Evolutionary conservation across 1,139 yeast species (phyloP).

Genomic region (Wickerhamomyces sp.): DNA sequence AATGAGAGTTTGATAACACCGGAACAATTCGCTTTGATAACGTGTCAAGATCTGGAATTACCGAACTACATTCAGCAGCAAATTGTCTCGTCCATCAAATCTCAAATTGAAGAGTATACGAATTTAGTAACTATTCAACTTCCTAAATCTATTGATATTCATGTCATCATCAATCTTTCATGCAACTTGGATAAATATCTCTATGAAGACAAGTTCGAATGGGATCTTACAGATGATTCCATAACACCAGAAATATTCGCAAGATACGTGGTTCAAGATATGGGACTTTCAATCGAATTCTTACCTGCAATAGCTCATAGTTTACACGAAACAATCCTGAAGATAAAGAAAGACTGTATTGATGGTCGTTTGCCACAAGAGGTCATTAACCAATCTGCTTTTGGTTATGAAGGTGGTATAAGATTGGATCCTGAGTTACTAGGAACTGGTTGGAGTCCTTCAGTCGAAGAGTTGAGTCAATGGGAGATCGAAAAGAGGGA

Average conservation of each 20-base stretch:
- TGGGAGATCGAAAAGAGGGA: slow-evolving; percentile 95
- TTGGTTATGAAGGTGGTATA: slow-evolving; percentile 59
- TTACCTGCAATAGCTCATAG: slow-evolving; percentile 88
- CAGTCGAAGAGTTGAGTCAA: slow-evolving; percentile 77
- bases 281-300: slow-evolving; percentile 83
- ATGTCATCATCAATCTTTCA: slow-evolving; percentile 75
- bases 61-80: slow-evolving; percentile 60
- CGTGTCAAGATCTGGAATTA: slow-evolving; percentile 80
- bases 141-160: slow-evolving; percentile 61
- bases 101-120: slow-evolving; percentile 76
- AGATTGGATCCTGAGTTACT: slow-evolving; percentile 54
- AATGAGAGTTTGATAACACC: slow-evolving; percentile 79
- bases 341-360: slow-evolving; percentile 77
- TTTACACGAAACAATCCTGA: slow-evolving; percentile 71
- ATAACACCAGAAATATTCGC: slow-evolving; percentile 86
- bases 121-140: slow-evolving; percentile 59
- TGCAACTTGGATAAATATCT: slow-evolving; percentile 80
- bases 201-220: slow-evolving; percentile 90
- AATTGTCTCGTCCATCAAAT: slow-evolving; percentile 65
- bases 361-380: slow-evolving; percentile 71
- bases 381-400: slow-evolving; percentile 54
- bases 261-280: slow-evolving; percentile 70
- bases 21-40: slow-evolving; percentile 71
- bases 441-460: slow-evolving; percentile 87
- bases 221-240: slow-evolving; percentile 70